These are phyloP conservation scores for Aspergillus floridensis DNA, from an alignment of 2,329 filamentous ascomycete species.

Conservation along the genomic window DNA sequence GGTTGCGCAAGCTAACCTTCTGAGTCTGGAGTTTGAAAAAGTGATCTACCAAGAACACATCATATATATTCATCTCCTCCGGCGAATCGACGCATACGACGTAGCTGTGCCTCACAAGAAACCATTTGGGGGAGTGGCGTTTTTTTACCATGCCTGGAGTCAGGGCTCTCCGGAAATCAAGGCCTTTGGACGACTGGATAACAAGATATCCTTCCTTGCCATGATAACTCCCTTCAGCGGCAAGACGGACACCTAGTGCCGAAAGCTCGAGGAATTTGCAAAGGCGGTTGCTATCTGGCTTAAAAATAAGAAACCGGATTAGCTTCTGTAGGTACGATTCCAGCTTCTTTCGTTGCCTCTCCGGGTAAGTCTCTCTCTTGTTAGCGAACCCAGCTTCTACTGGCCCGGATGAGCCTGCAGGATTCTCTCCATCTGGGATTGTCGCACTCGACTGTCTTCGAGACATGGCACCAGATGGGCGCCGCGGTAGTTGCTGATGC, in stretches of 20 bases:
- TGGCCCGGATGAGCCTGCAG: conserved; percentile 32
- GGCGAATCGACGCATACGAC: conserved; percentile 98
- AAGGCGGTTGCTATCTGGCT: conserved; percentile 88
- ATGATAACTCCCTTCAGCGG: conserved; percentile 93
- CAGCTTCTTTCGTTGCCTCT: conserved; percentile 78
- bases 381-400: conserved; percentile 37
- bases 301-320: conserved; percentile 95
- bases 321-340: conserved; percentile 90
- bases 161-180: conserved; percentile 79
- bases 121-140: conserved; percentile 92
- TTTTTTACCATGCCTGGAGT: conserved; percentile 75
- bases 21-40: conserved; percentile 81
- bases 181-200: conserved; percentile 85
- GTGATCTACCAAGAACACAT: conserved; percentile 94
- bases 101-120: conserved; percentile 95
- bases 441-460: conserved; percentile 58
- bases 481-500: conserved; percentile 36
- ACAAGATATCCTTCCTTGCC: conserved; percentile 94
- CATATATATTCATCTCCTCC: conserved; percentile 97
- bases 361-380: conserved; percentile 64
- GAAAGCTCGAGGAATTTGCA: conserved; percentile 96
- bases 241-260: conserved; percentile 86
- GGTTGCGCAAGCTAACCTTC: conserved; percentile 51
- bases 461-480: conserved; percentile 56
- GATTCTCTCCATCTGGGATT: conserved; percentile 38